These are phyloP conservation scores for Chernovozyma sophiae-reginae DNA, from an alignment of 1,139 yeast species.

Conservation along the genomic window DNA sequence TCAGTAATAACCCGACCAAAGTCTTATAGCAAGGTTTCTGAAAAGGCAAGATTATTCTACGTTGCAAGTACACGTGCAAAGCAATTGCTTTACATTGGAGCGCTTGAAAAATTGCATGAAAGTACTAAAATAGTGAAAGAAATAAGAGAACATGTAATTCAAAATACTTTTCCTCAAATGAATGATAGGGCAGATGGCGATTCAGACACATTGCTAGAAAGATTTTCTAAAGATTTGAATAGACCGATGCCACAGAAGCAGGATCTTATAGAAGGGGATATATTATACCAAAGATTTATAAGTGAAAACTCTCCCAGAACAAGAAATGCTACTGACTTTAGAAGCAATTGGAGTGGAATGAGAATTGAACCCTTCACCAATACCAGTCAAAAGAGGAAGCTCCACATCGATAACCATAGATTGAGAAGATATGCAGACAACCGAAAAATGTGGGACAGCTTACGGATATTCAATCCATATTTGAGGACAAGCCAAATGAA, in stretches of 20 bases:
- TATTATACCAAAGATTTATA: constrained; percentile 1
- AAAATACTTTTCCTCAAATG: constrained; percentile 1
- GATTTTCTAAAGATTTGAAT: constrained; percentile 2
- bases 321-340: no score
- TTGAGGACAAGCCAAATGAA: no score
- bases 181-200: background rate
- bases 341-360: no score
- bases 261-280: background rate
- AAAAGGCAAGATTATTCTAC: constrained; percentile 42
- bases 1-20: background rate
- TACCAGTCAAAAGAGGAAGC: no score
- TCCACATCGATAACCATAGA: no score
- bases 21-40: background rate
- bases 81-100: constrained; percentile 40
- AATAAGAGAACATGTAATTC: constrained; percentile 1
- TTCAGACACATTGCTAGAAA: constrained; percentile 2
- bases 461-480: no score
- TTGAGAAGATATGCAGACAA: no score
- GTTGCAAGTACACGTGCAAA: constrained; percentile 68
- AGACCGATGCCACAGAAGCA: constrained; percentile 3
- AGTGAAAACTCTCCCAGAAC: background rate
- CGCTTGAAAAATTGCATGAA: constrained; percentile 9
- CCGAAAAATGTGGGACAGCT: no score
- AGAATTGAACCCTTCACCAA: no score
- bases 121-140: constrained; percentile 8